Conservation (phyloP, 441 rosid genomes). For the Sinapis alba region DNA sequence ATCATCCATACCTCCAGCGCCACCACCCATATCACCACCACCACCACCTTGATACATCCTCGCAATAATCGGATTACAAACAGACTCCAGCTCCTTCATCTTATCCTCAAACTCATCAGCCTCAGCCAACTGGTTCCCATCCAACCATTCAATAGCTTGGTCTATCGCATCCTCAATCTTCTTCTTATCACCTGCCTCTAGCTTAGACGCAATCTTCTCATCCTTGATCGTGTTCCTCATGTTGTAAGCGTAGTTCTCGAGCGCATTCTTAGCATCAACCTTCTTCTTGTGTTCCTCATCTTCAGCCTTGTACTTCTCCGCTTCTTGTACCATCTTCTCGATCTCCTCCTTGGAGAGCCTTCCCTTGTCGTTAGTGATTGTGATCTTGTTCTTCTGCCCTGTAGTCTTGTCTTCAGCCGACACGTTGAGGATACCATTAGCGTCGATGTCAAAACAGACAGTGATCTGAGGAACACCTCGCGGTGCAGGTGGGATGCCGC, state of each 20-base stretch:
- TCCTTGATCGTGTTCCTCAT: conserved; percentile 68
- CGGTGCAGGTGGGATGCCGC: conserved; percentile 60
- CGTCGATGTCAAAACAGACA: conserved; percentile 53
- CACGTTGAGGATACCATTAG: conserved; percentile 56
- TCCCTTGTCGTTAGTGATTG: conserved; percentile 69
- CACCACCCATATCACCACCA: too few relatives aligned
- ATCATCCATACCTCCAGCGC: conserved; percentile 55
- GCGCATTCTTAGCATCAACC: conserved; percentile 60
- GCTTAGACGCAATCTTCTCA: conserved; percentile 56
- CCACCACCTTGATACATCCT: too few relatives aligned
- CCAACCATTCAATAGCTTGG: conserved; percentile 58
- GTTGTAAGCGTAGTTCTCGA: conserved; percentile 60
- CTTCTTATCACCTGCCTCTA: conserved; percentile 53
- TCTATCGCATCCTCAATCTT: conserved; percentile 61
- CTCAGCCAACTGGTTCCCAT: conserved; percentile 59
- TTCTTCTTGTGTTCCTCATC: conserved; percentile 72
- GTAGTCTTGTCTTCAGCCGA: conserved; percentile 71
- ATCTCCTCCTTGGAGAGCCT: conserved; percentile 60
- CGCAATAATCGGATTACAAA: too few relatives aligned
- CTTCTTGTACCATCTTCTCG: conserved; percentile 69
- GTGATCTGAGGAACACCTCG: conserved; percentile 52
- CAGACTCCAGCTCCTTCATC: too few relatives aligned
- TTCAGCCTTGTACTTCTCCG: conserved; percentile 60
- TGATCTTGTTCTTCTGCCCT: conserved; percentile 68
- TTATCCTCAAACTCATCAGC: conserved; percentile 61